Evolutionary conservation across 2,329 filamentous ascomycete species (phyloP).

Genomic region (Colletotrichum somersetense): DNA sequence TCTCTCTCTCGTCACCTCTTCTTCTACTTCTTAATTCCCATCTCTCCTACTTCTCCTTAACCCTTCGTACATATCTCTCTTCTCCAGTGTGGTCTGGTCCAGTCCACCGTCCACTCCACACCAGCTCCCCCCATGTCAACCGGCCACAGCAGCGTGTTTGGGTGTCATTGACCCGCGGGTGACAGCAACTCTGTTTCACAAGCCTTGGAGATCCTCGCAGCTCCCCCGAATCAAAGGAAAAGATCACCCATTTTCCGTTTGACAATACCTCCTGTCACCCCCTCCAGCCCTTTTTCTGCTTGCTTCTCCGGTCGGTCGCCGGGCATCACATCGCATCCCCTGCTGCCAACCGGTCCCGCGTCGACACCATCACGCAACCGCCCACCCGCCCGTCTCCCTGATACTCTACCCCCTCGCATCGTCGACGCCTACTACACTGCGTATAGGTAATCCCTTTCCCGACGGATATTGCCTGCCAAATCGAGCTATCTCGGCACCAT

Average conservation of each 20-base stretch:
- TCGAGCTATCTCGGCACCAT: background rate
- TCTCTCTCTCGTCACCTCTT: background rate
- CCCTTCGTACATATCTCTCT: too few relatives aligned
- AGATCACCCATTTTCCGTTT: constrained; percentile 13
- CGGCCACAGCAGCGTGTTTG: constrained; percentile 37
- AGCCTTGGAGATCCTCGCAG: constrained; percentile 19
- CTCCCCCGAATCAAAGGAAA: background rate
- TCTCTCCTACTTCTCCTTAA: background rate
- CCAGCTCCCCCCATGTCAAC: background rate
- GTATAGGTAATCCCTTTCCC: too few relatives aligned
- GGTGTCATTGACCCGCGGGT: constrained; percentile 35
- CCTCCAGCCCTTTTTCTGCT: background rate
- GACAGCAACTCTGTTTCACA: constrained; percentile 34
- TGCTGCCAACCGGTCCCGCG: constrained; percentile 22
- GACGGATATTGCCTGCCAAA: too few relatives aligned
- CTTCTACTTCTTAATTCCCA: background rate
- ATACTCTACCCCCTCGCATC: constrained; percentile 5
- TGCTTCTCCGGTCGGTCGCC: background rate
- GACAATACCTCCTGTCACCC: constrained; percentile 16
- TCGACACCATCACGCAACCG: constrained; percentile 30
- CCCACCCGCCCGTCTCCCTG: constrained; percentile 31
- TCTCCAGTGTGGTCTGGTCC: too few relatives aligned
- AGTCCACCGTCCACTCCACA: too few relatives aligned
- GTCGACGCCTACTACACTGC: background rate
- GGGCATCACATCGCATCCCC: background rate